Evolutionary conservation across 305 asterid species (phyloP).

Genomic region (Fraxinus latifolia): DNA sequence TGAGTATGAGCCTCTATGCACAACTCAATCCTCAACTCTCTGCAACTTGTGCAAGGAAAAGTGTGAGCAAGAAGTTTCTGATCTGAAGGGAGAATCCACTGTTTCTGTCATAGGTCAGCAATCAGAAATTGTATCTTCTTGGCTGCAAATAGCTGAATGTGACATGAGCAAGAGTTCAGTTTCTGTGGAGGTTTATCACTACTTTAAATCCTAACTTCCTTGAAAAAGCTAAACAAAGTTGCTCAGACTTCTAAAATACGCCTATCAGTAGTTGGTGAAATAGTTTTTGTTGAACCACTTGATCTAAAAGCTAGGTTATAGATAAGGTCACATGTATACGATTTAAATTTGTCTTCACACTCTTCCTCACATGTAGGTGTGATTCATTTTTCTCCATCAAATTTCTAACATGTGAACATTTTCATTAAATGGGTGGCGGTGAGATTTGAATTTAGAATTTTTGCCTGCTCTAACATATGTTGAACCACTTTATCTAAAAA

Average conservation of each 20-base stretch:
- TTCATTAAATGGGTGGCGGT: background rate
- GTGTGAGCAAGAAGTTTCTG: constrained; percentile 67
- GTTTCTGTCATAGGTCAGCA: constrained; percentile 44
- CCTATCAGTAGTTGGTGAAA: constrained; percentile 23
- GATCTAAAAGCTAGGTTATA: background rate
- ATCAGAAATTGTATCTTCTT: constrained; percentile 48
- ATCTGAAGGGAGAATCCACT: constrained; percentile 43
- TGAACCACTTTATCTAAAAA: background rate
- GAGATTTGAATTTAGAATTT: background rate
- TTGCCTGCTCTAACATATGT: background rate
- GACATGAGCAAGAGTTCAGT: constrained; percentile 46
- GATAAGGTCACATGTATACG: background rate
- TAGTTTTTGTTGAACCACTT: constrained; percentile 18
- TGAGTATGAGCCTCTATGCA: constrained; percentile 45
- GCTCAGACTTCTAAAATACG: background rate
- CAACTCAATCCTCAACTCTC: constrained; percentile 38
- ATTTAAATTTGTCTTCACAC: background rate
- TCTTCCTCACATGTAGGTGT: too few species aligned
- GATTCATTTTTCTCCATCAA: background rate
- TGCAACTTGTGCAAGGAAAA: constrained; percentile 69
- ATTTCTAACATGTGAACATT: background rate
- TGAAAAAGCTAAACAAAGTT: constrained; percentile 9
- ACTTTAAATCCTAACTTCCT: constrained; percentile 25
- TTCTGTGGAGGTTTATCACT: constrained; percentile 58
- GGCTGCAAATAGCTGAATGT: constrained; percentile 57